Evolutionary conservation across 2,329 filamentous ascomycete species (phyloP), one percentile per base, ranked within the genome.

Genomic region (Immersiporthe knoxdaviesiana): DNA sequence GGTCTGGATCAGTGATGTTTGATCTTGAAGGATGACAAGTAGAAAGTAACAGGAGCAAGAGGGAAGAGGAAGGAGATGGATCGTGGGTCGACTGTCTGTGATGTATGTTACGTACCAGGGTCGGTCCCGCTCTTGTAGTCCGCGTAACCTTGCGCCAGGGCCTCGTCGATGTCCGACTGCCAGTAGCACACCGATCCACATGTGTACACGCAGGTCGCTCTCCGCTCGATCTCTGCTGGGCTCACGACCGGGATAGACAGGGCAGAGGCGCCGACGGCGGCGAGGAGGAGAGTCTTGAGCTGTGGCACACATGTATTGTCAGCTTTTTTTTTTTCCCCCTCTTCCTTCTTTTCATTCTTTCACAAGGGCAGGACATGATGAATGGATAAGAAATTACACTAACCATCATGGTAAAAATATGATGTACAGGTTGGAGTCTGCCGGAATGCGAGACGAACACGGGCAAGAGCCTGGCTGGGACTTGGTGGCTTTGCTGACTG

Each of bases 151-250:
- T 78, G 75, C 63, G 74, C 70, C 21, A 80, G 72, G 21, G 79
- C 80, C 0, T 73, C 75, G 54, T 77, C 74, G 58, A 82, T 77
- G 63, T 78, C 75, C 0, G 72, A 65, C 69, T 77, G 74, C 71
- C 73, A 75, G 72, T 82, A 82, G 75, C 80, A 81, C 11, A 77
- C 72, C 11, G 71, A 75, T 47, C 79, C 80, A 71, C 80, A 82
- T 16, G 75, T 78, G 64, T 77, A 79, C 66, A 75, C 78, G 68
- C 80, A 82, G 52, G 21, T 70, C 32, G 68, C 75, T 11, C 71
- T 63, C 58, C 56, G 61, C 41, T 66, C 68, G 52, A 73, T 18
- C 16, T 73, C 69, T 56, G 72, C 74, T 41, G 39, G 24, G 41
- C n/a, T 30, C 39, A 37, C 67, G 30, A 24, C 39, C 1, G 56